Evolutionary conservation across 139 green algal genomes (phyloP), one percentile per base, ranked within the genome.

Genomic region (Tetradesmus lagerheimii): DNA sequence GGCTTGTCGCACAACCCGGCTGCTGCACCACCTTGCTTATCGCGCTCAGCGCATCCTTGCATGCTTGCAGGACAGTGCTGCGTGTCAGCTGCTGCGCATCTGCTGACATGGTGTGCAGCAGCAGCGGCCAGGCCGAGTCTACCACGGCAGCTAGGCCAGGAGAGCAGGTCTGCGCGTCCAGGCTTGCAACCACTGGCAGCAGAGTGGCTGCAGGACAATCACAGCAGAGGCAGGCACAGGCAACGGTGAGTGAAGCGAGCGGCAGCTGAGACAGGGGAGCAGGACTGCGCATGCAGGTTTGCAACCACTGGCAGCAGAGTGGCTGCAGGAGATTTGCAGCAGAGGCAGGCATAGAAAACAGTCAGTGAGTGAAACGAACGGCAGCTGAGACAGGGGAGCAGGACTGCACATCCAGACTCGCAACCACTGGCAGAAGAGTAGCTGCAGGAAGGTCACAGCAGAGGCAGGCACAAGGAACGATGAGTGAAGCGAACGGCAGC

Each of bases 31-130:
- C 57, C 1, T 8, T 29, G 57, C 20, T 8, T 23, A 78, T 78
- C 31, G 53, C 82, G 45, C n/a, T 57, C 41, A 79, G 6, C 37
- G 82, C 82, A 12, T 77, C 27, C 38, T 38, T 34, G 15, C 25
- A 12, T 3, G 53, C 82, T 35, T 79, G 57, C 82, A 87, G 57
- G 47, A 87, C 57, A 29, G 37, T 4, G 5, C 20, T 14, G 5
- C 25, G n/a, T 0, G 12, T 78, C 8, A 87, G 35, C 39, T 34
- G 16, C 31, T 50, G 18, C 9, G 20, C 14, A 5, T 78, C 50
- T 35, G 34, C 31, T 38, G 47, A 35, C 62, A 80, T 80, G 11
- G 38, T 80, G 83, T 88, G 83, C 2, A 23, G 20, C 83, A 88
- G 83, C 83, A 88, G 83, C 25, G 83, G 83, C 83, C 83, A 88